These are phyloP conservation scores for Boletus pseudopeckii DNA, from an alignment of 768 basidiomycete genomes.

Conservation along the genomic window DNA sequence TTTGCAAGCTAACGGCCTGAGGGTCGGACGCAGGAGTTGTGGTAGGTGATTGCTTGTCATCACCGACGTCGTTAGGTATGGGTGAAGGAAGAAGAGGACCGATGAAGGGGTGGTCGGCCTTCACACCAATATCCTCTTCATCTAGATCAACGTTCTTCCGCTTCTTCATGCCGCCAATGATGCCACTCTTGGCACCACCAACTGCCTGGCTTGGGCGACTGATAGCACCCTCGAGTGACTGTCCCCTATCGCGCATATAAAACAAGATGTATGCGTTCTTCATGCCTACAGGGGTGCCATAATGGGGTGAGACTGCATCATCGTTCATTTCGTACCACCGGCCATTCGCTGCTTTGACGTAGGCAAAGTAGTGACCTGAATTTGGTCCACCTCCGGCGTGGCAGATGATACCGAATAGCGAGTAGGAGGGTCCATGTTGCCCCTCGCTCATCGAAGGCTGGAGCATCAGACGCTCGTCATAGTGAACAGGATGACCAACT, in stretches of 20 bases:
- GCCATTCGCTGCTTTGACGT: constrained; percentile 65
- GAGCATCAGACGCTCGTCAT: constrained; percentile 70
- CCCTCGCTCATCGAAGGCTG: constrained; percentile 81
- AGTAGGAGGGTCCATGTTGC: constrained; percentile 73
- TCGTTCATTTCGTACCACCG: constrained; percentile 96
- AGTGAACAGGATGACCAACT: constrained; percentile 72
- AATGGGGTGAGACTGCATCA: constrained; percentile 55
- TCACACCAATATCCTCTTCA: constrained; percentile 47
- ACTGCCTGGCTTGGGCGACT: constrained; percentile 18
- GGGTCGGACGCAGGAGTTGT: constrained; percentile 37
- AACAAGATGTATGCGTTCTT: constrained; percentile 92
- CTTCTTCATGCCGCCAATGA: constrained; percentile 50
- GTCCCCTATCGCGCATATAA: constrained; percentile 81
- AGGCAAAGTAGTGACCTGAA: constrained; percentile 93
- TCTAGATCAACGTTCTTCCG: constrained; percentile 45
- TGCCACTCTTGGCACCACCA: constrained; percentile 30
- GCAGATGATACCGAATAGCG: constrained; percentile 87
- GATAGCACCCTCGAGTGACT: constrained; percentile 64
- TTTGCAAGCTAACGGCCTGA: constrained; percentile 50
- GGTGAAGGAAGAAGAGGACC: constrained; percentile 62
- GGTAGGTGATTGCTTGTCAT: constrained; percentile 15
- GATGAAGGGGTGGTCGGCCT: constrained; percentile 52
- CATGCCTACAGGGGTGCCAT: constrained; percentile 50
- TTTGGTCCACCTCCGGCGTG: constrained; percentile 93
- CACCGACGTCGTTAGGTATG: constrained; percentile 20